Evolutionary conservation across 352 stramenopile species (phyloP).

Genomic region (Pythium plurisporium): DNA sequence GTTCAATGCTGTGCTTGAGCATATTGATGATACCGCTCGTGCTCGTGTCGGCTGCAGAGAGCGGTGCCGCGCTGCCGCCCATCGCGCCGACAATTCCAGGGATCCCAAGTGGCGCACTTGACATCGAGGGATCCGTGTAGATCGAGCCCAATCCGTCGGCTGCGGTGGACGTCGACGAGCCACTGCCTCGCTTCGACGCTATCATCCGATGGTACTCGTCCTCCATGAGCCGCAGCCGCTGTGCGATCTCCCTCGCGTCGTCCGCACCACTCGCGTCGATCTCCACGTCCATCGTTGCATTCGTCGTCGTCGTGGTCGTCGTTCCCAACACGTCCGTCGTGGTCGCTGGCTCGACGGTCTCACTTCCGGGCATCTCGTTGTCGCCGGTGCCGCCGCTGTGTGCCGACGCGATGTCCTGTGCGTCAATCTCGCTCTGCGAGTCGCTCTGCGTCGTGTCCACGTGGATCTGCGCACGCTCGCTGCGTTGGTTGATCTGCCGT

Average conservation of each 20-base stretch:
- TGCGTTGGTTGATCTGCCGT: conserved; percentile 39
- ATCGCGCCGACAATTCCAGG: too few species aligned
- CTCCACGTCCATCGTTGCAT: neutral
- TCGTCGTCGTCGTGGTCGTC: neutral
- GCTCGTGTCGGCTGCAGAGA: conserved; percentile 18
- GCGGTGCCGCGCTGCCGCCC: neutral
- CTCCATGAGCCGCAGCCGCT: conserved; percentile 37
- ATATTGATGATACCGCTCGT: conserved; percentile 39
- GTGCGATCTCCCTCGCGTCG: conserved; percentile 22
- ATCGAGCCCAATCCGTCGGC: neutral
- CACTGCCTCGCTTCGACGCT: conserved; percentile 5
- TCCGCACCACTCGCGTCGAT: conserved; percentile 2
- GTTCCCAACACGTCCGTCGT: neutral
- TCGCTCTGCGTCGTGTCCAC: conserved; percentile 24
- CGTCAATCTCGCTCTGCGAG: conserved; percentile 31
- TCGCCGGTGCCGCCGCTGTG: neutral
- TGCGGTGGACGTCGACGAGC: too few species aligned
- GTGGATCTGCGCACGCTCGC: conserved; percentile 32
- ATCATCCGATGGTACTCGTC: conserved; percentile 35
- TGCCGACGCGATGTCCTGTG: neutral
- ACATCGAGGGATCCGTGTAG: neutral
- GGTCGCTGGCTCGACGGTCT: neutral
- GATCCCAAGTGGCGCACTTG: neutral
- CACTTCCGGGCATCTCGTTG: neutral
- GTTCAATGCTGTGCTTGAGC: conserved; percentile 50